Evolutionary conservation across 441 rosid genomes (phyloP).

Genomic region (Populus tomentosa): DNA sequence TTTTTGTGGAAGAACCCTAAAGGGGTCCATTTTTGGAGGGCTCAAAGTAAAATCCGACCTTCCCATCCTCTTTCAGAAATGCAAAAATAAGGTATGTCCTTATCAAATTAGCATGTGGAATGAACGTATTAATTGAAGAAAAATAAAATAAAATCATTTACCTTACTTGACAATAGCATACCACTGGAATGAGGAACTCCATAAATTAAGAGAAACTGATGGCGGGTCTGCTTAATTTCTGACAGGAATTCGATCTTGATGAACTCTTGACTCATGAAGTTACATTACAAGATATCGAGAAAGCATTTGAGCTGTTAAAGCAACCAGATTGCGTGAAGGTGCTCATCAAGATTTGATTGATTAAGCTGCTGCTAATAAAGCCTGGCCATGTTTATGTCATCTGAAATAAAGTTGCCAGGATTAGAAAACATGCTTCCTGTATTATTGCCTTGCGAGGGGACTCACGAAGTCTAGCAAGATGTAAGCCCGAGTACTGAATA

Average conservation of each 20-base stretch:
- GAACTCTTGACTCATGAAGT: constrained; percentile 35
- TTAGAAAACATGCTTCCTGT: background rate
- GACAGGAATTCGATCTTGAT: constrained; percentile 36
- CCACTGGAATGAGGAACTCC: background rate
- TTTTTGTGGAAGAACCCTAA: constrained; percentile 29
- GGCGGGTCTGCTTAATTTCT: background rate
- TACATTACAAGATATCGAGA: constrained; percentile 24
- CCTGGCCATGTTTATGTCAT: background rate
- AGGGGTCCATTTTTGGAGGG: constrained; percentile 44
- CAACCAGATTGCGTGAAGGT: constrained; percentile 39
- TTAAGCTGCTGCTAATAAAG: background rate
- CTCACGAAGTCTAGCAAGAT: background rate
- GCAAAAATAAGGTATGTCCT: constrained; percentile 36
- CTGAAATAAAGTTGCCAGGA: background rate
- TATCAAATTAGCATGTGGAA: background rate
- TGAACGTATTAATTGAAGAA: background rate
- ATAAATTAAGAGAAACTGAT: background rate
- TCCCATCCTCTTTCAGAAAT: constrained; percentile 31
- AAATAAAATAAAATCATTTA: background rate
- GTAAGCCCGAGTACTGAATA: too few species aligned
- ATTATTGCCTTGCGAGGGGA: too few species aligned
- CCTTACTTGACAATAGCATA: background rate
- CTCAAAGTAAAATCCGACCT: constrained; percentile 36
- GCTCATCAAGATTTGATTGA: constrained; percentile 30
- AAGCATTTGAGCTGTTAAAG: constrained; percentile 28